Evolutionary conservation across 208 protist genomes (phyloP).

Genomic region (Porcisia hertigi): DNA sequence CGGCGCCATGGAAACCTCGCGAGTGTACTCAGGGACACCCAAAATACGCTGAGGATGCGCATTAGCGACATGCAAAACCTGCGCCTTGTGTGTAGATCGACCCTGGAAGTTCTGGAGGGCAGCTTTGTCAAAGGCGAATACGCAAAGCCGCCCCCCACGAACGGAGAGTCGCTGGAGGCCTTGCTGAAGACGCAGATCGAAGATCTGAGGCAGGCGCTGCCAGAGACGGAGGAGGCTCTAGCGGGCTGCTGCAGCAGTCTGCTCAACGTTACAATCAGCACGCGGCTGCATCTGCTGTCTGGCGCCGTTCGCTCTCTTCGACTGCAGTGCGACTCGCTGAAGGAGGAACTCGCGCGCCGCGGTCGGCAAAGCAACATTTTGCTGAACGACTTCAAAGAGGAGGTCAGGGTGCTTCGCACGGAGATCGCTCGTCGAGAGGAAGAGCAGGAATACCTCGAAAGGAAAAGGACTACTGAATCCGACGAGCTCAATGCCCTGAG

Average conservation of each 20-base stretch:
- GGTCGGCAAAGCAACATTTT: conserved; percentile 37
- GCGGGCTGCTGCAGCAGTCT: conserved; percentile 17
- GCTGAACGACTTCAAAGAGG: conserved; percentile 25
- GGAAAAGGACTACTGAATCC: not conserved
- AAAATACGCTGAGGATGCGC: conserved; percentile 21
- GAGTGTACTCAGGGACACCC: not conserved
- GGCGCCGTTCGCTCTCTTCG: conserved; percentile 38
- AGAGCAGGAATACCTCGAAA: conserved; percentile 3
- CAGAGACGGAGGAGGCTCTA: conserved; percentile 45
- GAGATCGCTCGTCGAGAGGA: conserved; percentile 11
- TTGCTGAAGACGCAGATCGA: conserved; percentile 39
- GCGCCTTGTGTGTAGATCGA: conserved; percentile 25
- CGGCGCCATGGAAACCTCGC: not conserved
- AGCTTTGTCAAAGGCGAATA: conserved; percentile 18
- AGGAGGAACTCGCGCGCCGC: conserved; percentile 44
- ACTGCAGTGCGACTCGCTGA: conserved; percentile 43
- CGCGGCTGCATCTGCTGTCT: conserved; percentile 38
- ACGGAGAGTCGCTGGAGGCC: conserved; percentile 21
- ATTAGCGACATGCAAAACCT: conserved; percentile 58
- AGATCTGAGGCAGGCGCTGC: conserved; percentile 45
- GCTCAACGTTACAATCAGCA: conserved; percentile 32
- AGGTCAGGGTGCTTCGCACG: conserved; percentile 24
- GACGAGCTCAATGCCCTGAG: conserved; percentile 24
- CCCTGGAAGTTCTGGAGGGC: conserved; percentile 54
- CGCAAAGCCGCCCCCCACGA: conserved; percentile 8